Conservation (phyloP, 768 basidiomycete species). For the Rhizopogon rudus region DNA sequence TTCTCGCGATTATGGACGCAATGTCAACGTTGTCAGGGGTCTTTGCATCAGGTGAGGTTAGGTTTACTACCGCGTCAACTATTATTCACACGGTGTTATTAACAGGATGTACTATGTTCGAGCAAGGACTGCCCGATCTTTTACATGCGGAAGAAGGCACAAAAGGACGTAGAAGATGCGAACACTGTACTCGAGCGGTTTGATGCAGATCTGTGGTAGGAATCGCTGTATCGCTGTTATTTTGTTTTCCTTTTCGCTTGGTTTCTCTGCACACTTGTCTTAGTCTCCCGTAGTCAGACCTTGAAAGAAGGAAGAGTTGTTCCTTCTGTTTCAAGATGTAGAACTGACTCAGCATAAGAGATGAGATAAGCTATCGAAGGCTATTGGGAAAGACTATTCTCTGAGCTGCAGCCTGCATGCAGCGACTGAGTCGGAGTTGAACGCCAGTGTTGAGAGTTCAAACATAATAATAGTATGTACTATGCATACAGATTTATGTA, state of each 20-base stretch:
- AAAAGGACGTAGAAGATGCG: constrained; percentile 94
- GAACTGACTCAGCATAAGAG: too few relatives aligned
- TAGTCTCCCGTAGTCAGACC: too few relatives aligned
- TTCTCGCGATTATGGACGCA: constrained; percentile 98
- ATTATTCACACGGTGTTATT: background rate
- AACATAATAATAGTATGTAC: too few relatives aligned
- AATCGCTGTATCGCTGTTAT: too few relatives aligned
- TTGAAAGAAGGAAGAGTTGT: background rate
- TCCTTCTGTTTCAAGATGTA: too few relatives aligned
- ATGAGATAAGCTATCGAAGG: too few relatives aligned
- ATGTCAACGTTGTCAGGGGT: constrained; percentile 98
- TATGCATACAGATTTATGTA: too few relatives aligned
- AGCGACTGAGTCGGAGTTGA: too few relatives aligned
- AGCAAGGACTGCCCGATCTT: constrained; percentile 99
- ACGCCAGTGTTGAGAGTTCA: too few relatives aligned
- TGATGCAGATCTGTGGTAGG: constrained; percentile 66
- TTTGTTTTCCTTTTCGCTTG: background rate
- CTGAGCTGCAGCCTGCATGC: too few relatives aligned
- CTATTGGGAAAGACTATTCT: too few relatives aligned
- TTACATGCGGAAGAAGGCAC: constrained; percentile 97
- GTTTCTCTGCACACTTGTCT: background rate
- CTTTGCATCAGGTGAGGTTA: constrained; percentile 76
- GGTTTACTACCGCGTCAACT: background rate
- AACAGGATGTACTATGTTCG: constrained; percentile 90
- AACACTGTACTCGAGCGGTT: constrained; percentile 79